Conservation (phyloP, 495 filamentous ascomycete genomes). For the Apiosordaria backusii region DNA sequence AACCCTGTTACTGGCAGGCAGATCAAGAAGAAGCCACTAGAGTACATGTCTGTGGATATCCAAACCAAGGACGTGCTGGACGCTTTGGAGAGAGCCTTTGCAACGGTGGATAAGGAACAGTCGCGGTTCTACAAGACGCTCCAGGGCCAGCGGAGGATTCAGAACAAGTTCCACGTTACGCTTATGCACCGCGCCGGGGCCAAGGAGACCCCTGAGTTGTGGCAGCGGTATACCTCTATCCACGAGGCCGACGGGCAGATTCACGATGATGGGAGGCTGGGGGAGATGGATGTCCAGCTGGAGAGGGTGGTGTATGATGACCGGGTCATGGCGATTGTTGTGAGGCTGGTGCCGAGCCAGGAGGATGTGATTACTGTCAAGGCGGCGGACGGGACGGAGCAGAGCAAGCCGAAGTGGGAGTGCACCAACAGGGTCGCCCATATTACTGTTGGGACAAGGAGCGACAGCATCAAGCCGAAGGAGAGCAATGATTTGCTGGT, state of each 20-base stretch:
- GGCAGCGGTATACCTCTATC: constrained; percentile 59
- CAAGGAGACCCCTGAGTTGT: constrained; percentile 58
- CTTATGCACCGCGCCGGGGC: constrained; percentile 74
- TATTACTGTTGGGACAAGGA: constrained; percentile 80
- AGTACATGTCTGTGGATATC: constrained; percentile 78
- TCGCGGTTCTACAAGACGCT: constrained; percentile 73
- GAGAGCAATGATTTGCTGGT: constrained; percentile 85
- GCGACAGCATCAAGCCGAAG: constrained; percentile 73
- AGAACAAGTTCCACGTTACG: constrained; percentile 88
- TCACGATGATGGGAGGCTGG: constrained; percentile 37
- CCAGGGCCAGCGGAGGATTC: constrained; percentile 66
- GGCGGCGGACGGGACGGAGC: constrained; percentile 9
- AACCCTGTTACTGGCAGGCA: constrained; percentile 24
- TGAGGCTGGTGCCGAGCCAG: constrained; percentile 50
- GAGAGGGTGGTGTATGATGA: constrained; percentile 72
- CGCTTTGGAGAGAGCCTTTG: constrained; percentile 67
- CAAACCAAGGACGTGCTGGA: constrained; percentile 53
- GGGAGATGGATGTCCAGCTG: constrained; percentile 48
- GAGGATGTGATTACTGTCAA: constrained; percentile 37
- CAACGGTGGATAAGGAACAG: constrained; percentile 41
- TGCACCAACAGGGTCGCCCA: constrained; percentile 79
- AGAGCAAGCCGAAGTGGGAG: constrained; percentile 46
- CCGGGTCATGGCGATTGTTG: constrained; percentile 84
- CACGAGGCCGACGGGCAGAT: constrained; percentile 41
- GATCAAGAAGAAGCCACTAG: constrained; percentile 56